Evolutionary conservation across 345 rosid genomes (phyloP), one percentile per base, ranked within the genome.

Genomic region (Eucalyptus cloeziana): DNA sequence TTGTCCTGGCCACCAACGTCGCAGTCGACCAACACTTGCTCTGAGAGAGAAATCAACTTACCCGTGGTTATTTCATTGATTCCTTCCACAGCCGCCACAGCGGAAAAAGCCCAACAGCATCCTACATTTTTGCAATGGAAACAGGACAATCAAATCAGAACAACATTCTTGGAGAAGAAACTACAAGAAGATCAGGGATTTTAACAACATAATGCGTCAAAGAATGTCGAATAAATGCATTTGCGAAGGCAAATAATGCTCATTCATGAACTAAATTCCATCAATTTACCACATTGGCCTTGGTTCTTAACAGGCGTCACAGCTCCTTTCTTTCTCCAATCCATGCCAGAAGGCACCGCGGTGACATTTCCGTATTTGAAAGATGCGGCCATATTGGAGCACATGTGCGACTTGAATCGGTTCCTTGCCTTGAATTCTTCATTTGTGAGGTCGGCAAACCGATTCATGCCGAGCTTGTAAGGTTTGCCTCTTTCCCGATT

Each of bases 281-380:
- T 71, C 81, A 44, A 44, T 80, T 91, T 90, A 94, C 95, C 94
- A 58, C 96, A 94, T 81, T 91, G 92, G 86, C 94, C 94, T 90
- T 95, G 95, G 90, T 94, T 92, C 89, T 95, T 95, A 27, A 94
- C 88, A 6, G 90, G 90, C 17, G 95, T 93, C 31, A 93, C 95
- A 71, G 93, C 95, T 33, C 95, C 95, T 85, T 92, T 92, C 89
- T 89, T 89, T 88, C 95, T 90, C 96, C 96, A 94, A 33, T 94
- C 94, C 90, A 94, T 89, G 10, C 91, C 85, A 9, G 93, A 17
- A 0, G 94, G 94, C 19, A 86, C 91, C 0, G 86, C 88, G 4
- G 89, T 87, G 3, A 91, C 86, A 7, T 91, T 92, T 86, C 71
- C 93, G 43, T 94, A 94, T 91, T 88, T 93, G 91, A 92, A 94